Evolutionary conservation across 192 early-diverging fungal genomes (phyloP).

Genomic region (Coemansia sp.): DNA sequence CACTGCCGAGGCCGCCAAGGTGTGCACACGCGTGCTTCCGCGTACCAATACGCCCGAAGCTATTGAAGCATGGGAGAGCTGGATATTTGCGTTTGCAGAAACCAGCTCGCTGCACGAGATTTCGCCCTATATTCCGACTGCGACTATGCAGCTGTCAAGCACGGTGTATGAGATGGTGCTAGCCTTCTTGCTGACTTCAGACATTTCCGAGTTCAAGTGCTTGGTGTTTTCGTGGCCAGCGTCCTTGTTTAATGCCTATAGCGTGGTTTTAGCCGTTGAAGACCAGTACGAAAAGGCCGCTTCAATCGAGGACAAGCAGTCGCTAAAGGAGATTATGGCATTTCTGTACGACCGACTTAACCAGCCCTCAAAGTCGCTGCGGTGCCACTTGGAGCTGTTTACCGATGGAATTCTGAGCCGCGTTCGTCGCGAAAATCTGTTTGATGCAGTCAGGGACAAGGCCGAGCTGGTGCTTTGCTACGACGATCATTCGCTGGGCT

Average conservation of each 20-base stretch:
- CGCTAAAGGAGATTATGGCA: slow-evolving; percentile 72
- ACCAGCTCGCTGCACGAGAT: slow-evolving; percentile 71
- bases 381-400: slow-evolving; percentile 74
- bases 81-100: slow-evolving; percentile 88
- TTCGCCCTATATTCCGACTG: slow-evolving; percentile 73
- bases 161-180: slow-evolving; percentile 90
- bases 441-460: slow-evolving; percentile 74
- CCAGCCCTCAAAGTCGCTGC: slow-evolving; percentile 75
- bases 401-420: slow-evolving; percentile 72
- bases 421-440: slow-evolving; percentile 77
- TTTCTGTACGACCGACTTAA: slow-evolving; percentile 73
- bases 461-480: slow-evolving; percentile 81
- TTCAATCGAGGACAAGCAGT: slow-evolving; percentile 37
- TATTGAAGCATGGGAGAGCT: slow-evolving; percentile 74
- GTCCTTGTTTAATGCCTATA: slow-evolving; percentile 69
- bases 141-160: slow-evolving; percentile 68
- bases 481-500: slow-evolving; percentile 58
- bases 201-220: slow-evolving; percentile 49
- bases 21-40: slow-evolving; percentile 74
- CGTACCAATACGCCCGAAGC: slow-evolving; percentile 25
- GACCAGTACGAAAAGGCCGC: slow-evolving; percentile 50
- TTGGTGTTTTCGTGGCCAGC: slow-evolving; percentile 80
- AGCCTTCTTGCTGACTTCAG: slow-evolving; percentile 50
- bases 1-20: slow-evolving; percentile 66
- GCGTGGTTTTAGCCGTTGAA: slow-evolving; percentile 77